These are phyloP conservation scores for Haplosporangium gracile DNA, from an alignment of 192 early-diverging fungal genomes.

Conservation along the genomic window DNA sequence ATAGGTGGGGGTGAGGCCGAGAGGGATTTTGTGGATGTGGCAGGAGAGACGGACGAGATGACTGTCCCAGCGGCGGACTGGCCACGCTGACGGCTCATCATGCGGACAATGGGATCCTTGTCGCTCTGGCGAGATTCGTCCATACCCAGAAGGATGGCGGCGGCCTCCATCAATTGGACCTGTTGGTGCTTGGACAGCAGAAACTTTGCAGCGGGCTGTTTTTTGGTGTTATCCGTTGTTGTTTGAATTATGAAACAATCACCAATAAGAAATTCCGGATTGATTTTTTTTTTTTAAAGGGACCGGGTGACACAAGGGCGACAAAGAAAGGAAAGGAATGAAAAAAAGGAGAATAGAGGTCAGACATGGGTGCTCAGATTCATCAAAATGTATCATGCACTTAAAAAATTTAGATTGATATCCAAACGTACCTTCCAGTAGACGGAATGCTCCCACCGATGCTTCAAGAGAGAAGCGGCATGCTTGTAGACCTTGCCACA, in stretches of 20 bases:
- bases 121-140: constrained; percentile 36
- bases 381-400: background rate
- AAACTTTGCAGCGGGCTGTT: constrained; percentile 61
- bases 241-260: background rate
- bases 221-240: background rate
- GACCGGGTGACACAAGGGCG: no score
- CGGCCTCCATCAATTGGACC: constrained; percentile 76
- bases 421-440: constrained; percentile 64
- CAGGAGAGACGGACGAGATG: constrained; percentile 39
- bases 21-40: constrained; percentile 42
- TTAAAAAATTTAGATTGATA: background rate
- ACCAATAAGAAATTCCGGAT: background rate
- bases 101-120: constrained; percentile 37
- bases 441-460: constrained; percentile 78
- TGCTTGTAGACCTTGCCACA: constrained; percentile 80
- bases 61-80: constrained; percentile 20
- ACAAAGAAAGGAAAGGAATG: background rate
- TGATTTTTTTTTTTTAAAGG: no score
- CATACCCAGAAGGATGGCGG: constrained; percentile 70
- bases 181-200: constrained; percentile 77
- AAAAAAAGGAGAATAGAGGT: constrained; percentile 7
- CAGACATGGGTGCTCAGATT: background rate
- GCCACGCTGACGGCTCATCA: constrained; percentile 36
- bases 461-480: constrained; percentile 72
- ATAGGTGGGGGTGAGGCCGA: constrained; percentile 36